Conservation (phyloP, 2,329 filamentous ascomycete species). For the Penicillium crustosum region DNA sequence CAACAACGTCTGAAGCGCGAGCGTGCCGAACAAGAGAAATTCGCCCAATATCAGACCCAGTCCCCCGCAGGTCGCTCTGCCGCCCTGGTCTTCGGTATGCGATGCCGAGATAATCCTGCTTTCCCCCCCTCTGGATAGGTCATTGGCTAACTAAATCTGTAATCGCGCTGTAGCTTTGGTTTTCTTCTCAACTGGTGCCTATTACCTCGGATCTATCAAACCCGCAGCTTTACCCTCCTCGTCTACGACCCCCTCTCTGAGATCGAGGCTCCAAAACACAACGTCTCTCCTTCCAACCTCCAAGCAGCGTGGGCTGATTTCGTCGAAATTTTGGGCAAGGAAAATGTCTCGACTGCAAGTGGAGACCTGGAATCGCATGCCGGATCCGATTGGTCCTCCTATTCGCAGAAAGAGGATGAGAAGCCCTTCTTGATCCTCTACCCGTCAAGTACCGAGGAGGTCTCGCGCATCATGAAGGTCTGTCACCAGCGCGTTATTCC, state of each 20-base stretch:
- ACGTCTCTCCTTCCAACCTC: conserved; percentile 57
- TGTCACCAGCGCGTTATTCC: conserved; percentile 80
- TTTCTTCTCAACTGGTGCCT: conserved; percentile 54
- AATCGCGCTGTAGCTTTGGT: conserved; percentile 46
- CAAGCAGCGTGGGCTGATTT: conserved; percentile 66
- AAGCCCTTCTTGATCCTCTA: conserved; percentile 66
- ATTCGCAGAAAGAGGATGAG: conserved; percentile 44
- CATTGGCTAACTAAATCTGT: conserved; percentile 6
- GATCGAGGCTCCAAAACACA: conserved; percentile 52
- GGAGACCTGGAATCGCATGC: conserved; percentile 58
- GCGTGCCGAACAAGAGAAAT: conserved; percentile 56
- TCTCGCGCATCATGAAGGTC: conserved; percentile 82
- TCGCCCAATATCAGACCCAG: conserved; percentile 46
- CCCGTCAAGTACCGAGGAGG: conserved; percentile 75
- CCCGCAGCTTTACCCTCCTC: conserved; percentile 48
- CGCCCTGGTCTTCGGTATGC: conserved; percentile 39
- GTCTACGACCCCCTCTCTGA: conserved; percentile 58
- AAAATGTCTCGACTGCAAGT: conserved; percentile 60
- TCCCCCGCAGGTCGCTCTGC: conserved; percentile 40
- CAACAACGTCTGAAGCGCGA: conserved; percentile 59
- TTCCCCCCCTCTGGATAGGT: conserved; percentile 9
- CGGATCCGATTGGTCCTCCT: conserved; percentile 64
- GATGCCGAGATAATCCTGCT: neutral
- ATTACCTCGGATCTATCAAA: conserved; percentile 55
- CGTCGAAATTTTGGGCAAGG: conserved; percentile 60